Evolutionary conservation across 2,329 filamentous ascomycete genomes (phyloP).

Genomic region (Nectriaceae sp.): DNA sequence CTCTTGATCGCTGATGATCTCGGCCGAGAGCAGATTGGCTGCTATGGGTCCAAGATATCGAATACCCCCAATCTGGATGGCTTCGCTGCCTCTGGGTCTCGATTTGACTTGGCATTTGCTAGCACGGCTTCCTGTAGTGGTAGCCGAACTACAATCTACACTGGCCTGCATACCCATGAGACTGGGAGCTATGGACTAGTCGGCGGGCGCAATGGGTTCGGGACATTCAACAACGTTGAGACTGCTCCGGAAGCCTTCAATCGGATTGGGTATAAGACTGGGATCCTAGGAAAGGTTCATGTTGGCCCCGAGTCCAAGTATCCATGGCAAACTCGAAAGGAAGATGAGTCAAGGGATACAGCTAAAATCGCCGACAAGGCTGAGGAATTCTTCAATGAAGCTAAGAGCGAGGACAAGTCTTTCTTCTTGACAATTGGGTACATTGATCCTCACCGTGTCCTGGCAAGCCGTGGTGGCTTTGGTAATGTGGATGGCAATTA

Average conservation of each 20-base stretch:
- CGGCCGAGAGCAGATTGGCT: conserved; percentile 12
- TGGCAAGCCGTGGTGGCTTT: conserved; percentile 40
- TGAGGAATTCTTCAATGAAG: conserved; percentile 38
- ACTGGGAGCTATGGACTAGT: conserved; percentile 48
- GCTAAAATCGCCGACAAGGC: conserved; percentile 40
- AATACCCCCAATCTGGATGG: conserved; percentile 12
- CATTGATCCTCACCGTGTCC: conserved; percentile 48
- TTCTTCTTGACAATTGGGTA: conserved; percentile 50
- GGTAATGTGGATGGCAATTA: conserved; percentile 41
- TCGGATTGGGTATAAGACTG: conserved; percentile 43
- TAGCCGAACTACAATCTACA: conserved; percentile 49
- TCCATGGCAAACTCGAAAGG: conserved; percentile 41
- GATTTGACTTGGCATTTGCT: conserved; percentile 33
- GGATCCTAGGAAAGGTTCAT: conserved; percentile 51
- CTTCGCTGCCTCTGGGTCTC: conserved; percentile 13
- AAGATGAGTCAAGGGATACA: conserved; percentile 47
- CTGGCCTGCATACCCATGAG: conserved; percentile 49
- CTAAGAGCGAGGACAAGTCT: conserved; percentile 31
- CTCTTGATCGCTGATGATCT: conserved; percentile 11
- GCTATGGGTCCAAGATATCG: conserved; percentile 13
- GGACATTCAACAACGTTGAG: conserved; percentile 45
- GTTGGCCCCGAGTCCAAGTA: conserved; percentile 38
- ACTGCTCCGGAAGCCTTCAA: conserved; percentile 42
- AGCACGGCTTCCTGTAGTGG: conserved; percentile 51
- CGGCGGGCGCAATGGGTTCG: conserved; percentile 41